phyloP scores from a whole-genome alignment of 2,329 filamentous ascomycete genomes.

The Arthrinium phaeospermum region DNA sequence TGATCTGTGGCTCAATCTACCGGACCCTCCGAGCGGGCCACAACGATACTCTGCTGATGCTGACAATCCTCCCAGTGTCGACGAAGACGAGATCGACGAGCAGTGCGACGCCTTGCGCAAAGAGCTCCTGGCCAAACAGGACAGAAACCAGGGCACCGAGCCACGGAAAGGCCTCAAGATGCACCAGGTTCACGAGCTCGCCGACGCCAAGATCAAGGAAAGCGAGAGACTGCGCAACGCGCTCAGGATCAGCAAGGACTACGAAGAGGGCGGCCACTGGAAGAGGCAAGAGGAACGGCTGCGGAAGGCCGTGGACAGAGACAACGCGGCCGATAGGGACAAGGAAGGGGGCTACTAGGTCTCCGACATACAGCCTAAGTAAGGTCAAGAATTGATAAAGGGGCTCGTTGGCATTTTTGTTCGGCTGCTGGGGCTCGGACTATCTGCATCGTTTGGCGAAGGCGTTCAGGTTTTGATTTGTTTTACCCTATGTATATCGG shows the following conservation, averaged over 20 bases:
- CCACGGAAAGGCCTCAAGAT: slow-evolving; percentile 72
- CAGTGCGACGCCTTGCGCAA: slow-evolving; percentile 70
- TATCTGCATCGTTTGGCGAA: slow-evolving; percentile 27
- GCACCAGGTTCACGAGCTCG: slow-evolving; percentile 95
- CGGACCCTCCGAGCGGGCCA: neutral
- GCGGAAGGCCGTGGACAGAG: slow-evolving; percentile 50
- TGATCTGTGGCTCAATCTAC: neutral
- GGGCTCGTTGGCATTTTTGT: neutral
- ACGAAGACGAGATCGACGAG: slow-evolving; percentile 90
- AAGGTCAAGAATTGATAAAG: neutral
- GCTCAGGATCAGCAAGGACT: slow-evolving; percentile 84
- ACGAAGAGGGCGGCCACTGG: slow-evolving; percentile 88
- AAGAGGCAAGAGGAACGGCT: slow-evolving; percentile 78
- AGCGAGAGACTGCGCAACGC: slow-evolving; percentile 87
- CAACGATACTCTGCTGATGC: slow-evolving; percentile 1
- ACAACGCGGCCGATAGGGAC: slow-evolving; percentile 27
- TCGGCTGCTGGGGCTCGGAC: slow-evolving; percentile 5
- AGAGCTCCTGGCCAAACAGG: slow-evolving; percentile 62
- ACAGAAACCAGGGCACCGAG: slow-evolving; percentile 41
- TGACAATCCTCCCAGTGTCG: slow-evolving; percentile 57
- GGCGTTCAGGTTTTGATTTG: slow-evolving; percentile 25
- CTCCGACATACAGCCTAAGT: neutral
- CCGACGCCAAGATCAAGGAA: slow-evolving; percentile 95
- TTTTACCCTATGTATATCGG: slow-evolving; percentile 5
- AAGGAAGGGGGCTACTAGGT: slow-evolving; percentile 2